Evolutionary conservation across 495 filamentous ascomycete genomes (phyloP).

Genomic region (Platismatia glauca): DNA sequence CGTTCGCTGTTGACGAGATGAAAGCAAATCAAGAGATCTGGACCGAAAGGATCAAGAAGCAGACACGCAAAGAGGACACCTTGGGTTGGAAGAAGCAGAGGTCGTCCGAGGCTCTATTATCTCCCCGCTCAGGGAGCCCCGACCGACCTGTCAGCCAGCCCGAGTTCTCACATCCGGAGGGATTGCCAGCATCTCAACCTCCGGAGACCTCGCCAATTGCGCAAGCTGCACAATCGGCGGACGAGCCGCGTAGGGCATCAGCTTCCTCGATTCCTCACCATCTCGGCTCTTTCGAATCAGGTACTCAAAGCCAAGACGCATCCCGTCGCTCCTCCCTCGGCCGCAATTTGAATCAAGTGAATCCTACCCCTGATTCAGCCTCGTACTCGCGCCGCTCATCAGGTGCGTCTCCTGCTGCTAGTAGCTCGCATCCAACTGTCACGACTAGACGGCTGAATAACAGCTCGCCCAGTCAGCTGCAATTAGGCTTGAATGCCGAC

Average conservation of each 20-base stretch:
- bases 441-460: constrained; percentile 23
- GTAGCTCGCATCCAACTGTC: constrained; percentile 8
- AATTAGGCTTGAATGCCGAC: constrained; percentile 20
- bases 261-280: constrained; percentile 11
- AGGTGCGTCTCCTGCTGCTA: constrained; percentile 23
- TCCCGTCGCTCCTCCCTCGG: constrained; percentile 24
- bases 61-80: constrained; percentile 7
- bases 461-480: constrained; percentile 26
- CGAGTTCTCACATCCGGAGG: constrained; percentile 26
- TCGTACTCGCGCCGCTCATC: constrained; percentile 26
- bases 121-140: constrained; percentile 24
- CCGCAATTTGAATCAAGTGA: constrained; percentile 13
- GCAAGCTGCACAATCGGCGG: constrained; percentile 6
- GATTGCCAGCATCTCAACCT: constrained; percentile 23
- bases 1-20: constrained; percentile 74
- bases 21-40: constrained; percentile 64
- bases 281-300: constrained; percentile 9
- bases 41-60: constrained; percentile 33
- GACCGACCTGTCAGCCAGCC: constrained; percentile 19
- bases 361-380: constrained; percentile 10
- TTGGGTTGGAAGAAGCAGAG: neutral
- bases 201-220: constrained; percentile 13
- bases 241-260: constrained; percentile 18
- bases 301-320: neutral
- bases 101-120: constrained; percentile 15